These are phyloP conservation scores for Elymus sibiricus DNA, from an alignment of 176 grass and related monocot species.

Conservation along the genomic window DNA sequence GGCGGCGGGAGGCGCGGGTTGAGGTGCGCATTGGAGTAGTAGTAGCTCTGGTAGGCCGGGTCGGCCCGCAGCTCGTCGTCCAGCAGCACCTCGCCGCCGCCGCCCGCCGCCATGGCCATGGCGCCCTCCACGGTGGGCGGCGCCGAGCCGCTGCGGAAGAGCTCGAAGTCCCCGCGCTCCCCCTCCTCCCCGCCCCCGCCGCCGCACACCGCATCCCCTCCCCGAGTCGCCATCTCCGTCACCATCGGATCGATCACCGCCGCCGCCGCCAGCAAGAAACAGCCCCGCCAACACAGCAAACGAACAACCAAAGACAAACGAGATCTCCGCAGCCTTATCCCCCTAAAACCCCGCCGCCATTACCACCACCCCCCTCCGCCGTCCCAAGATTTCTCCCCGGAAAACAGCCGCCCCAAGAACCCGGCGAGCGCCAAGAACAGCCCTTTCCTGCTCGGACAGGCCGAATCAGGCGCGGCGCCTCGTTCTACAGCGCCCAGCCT, in stretches of 20 bases:
- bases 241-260: slow-evolving; percentile 34
- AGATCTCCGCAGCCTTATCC: slow-evolving; percentile 10
- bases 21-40: slow-evolving; percentile 68
- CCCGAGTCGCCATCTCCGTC: slow-evolving; percentile 57
- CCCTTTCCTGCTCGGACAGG: background rate
- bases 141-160: slow-evolving; percentile 75
- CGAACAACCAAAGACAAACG: background rate
- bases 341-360: slow-evolving; percentile 35
- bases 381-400: background rate
- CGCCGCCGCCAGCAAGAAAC: background rate
- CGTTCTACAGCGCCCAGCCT: no score
- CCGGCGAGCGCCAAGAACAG: background rate
- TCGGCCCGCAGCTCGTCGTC: slow-evolving; percentile 64
- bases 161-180: slow-evolving; percentile 58
- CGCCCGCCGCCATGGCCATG: slow-evolving; percentile 25
- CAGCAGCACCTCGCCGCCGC: slow-evolving; percentile 29
- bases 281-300: background rate
- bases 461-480: slow-evolving; percentile 1
- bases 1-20: slow-evolving; percentile 78
- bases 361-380: slow-evolving; percentile 3
- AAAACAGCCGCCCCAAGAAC: background rate
- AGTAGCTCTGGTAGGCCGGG: slow-evolving; percentile 64
- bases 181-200: slow-evolving; percentile 17
- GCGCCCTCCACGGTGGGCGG: slow-evolving; percentile 65
- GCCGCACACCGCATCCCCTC: slow-evolving; percentile 33